These are phyloP conservation scores for Coelastrella sp. DNA, from an alignment of 139 green algal genomes.

Conservation along the genomic window DNA sequence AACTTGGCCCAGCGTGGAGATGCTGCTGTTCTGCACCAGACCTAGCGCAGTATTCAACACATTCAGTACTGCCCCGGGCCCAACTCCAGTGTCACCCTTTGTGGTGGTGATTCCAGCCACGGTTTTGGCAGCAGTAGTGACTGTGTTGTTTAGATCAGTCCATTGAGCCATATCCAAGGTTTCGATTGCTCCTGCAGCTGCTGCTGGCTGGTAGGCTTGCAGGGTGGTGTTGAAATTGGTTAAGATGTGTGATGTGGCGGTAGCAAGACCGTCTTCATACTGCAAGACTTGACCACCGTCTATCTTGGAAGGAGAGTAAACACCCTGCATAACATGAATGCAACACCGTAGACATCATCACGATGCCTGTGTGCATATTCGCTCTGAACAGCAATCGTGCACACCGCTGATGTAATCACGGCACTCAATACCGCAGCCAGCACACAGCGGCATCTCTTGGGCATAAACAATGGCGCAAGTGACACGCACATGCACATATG, in stretches of 20 bases:
- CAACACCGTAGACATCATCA: not conserved
- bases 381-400: not conserved
- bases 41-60: not conserved
- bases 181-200: not conserved
- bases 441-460: no score
- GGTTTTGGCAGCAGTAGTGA: not conserved
- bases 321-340: constrained; percentile 39
- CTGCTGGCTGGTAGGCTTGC: not conserved
- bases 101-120: not conserved
- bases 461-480: no score
- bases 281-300: constrained; percentile 27
- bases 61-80: not conserved
- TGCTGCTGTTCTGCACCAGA: constrained; percentile 28
- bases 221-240: constrained; percentile 33
- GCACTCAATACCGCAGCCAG: no score
- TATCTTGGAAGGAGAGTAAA: constrained; percentile 43
- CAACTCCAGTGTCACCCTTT: not conserved
- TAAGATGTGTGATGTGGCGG: not conserved
- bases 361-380: not conserved
- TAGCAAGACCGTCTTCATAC: constrained; percentile 25
- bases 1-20: constrained; percentile 32
- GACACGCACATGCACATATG: not conserved
- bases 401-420: not conserved
- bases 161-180: not conserved
- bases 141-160: constrained; percentile 6